Evolutionary conservation across 257 asterid genomes (phyloP), one percentile per base, ranked within the genome.

Genomic region (Fraxinus cuspidata): DNA sequence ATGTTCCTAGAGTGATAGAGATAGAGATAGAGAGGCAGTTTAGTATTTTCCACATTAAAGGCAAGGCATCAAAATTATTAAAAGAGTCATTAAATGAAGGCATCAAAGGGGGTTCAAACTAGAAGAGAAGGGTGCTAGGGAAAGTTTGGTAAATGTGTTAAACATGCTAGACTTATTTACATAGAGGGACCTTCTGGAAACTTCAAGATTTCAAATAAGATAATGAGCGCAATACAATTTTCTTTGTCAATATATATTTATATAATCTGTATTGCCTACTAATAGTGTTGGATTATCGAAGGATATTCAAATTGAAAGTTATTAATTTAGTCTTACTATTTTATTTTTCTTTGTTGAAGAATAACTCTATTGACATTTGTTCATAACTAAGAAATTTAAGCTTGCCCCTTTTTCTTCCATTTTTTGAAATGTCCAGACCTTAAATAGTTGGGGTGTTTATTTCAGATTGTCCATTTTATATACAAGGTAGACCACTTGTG

Each of bases 401-500:
- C 65, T 38, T 29, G 4, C 21, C 56, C 15, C n/a, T 47, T 47
- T 16, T 7, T 21, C 29, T 3, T 13, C 21, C 47, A 10, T 27
- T 77, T 56, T 9, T 27, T 11, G 53, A 3, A 71, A 23, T 63
- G 19, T 21, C 34, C 25, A 29, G 18, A 19, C 37, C 74, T 49
- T 51, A 38, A 71, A 38, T 19, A 12, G 11, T 15, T 11, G 31
- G 13, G 3, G 29, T 72, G 37, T 12, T 25, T 75, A 42, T 23
- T 75, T 40, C 21, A 42, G 18, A 42, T 47, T 35, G 37, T 70
- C 66, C 31, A 35, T 81, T 68, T 77, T 21, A 5, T 19, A 56
- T 16, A 15, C 60, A 10, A 56, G 56, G 31, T 19, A 18, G 15
- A 47, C 11, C 42, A 70, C 34, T 38, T 75, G 35, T 67, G 11